These are phyloP conservation scores for Penicillium sp. DNA, from an alignment of 2,329 filamentous ascomycete species.

Conservation along the genomic window DNA sequence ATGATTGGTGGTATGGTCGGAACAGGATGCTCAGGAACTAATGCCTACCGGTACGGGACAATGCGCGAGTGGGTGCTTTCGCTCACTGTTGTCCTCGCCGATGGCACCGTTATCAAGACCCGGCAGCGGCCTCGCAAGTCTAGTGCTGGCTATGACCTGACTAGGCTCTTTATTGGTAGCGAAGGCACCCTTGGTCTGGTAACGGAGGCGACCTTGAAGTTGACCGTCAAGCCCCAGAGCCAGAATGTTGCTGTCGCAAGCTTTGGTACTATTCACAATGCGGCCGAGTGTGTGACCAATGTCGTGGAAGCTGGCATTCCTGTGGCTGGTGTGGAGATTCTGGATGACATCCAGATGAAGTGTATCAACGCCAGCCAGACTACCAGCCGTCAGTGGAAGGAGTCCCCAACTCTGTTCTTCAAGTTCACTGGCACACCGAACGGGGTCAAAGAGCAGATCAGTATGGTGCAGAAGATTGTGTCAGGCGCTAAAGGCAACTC, in stretches of 20 bases:
- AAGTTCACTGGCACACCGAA: conserved; percentile 68
- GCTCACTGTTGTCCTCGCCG: conserved; percentile 83
- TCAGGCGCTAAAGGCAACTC: conserved; percentile 54
- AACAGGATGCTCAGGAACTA: conserved; percentile 66
- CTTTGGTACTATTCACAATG: conserved; percentile 64
- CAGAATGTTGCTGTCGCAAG: conserved; percentile 77
- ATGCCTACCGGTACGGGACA: conserved; percentile 87
- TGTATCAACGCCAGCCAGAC: conserved; percentile 59
- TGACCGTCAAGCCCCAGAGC: conserved; percentile 76
- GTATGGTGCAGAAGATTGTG: conserved; percentile 59
- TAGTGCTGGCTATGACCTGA: conserved; percentile 88
- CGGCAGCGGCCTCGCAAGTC: conserved; percentile 84
- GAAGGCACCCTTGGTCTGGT: conserved; percentile 90
- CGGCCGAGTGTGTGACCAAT: conserved; percentile 74
- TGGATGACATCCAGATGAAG: conserved; percentile 87
- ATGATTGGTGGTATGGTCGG: conserved; percentile 76
- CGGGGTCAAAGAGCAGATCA: conserved; percentile 63
- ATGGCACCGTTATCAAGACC: conserved; percentile 87
- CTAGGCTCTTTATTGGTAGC: conserved; percentile 82
- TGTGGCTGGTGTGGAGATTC: conserved; percentile 86
- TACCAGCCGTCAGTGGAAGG: conserved; percentile 60
- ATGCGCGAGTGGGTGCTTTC: conserved; percentile 93
- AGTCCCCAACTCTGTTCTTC: conserved; percentile 70
- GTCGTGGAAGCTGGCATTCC: conserved; percentile 80
- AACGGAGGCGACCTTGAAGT: conserved; percentile 84